Base-by-base conservation (phyloP, 2,329 filamentous ascomycete genomes). In the Incumbomyces lentus region DNA sequence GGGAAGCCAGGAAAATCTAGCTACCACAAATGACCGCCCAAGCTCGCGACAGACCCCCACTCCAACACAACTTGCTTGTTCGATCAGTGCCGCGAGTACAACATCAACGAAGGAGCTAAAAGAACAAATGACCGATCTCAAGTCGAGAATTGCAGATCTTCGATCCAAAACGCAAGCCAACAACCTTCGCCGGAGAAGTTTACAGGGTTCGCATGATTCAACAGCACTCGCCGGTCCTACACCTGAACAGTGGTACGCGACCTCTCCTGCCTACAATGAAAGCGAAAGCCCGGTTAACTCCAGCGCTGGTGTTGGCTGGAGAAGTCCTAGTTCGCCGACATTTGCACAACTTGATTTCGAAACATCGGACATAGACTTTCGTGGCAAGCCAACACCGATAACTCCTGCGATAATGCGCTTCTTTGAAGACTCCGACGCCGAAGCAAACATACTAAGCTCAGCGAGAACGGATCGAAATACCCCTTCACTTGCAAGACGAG, bases 121-220 rank as follows among this genome's bases (percentile, higher is more conserved):
- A 50, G 82, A 87, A 54, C 87, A 94, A 61, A 86, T 95, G 76
- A 81, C 84, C 47, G 86, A 84, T 44, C 71, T 95, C 39, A 89
- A 88, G 60, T 86, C 84, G 49, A 86, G 87, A 58, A 88, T 95
- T 31, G 89, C 86, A 1, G 83, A 73, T 13, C 65, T 95, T 35
- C 83, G 85, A 56, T 80, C 88, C 52, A 82, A 86, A 56, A 84
- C 86, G 0, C 78, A 84, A 16, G 84, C 84, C 48, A 88, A 94
- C 56, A 87, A 77, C 55, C 64, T 93, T 57, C 81, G 85, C 58
- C 76, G 88, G 42, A 77, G 81, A 46, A 94, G 86, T 61, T 64
- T 89, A 44, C 82, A 86, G 55, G 88, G 77, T 58, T 65, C 90
- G 49, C 77, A 85, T 32, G 83, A 81, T 1, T 80, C 82, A 0